phyloP scores from a whole-genome alignment of 495 filamentous ascomycete genomes.

The Penicillium silybi region DNA sequence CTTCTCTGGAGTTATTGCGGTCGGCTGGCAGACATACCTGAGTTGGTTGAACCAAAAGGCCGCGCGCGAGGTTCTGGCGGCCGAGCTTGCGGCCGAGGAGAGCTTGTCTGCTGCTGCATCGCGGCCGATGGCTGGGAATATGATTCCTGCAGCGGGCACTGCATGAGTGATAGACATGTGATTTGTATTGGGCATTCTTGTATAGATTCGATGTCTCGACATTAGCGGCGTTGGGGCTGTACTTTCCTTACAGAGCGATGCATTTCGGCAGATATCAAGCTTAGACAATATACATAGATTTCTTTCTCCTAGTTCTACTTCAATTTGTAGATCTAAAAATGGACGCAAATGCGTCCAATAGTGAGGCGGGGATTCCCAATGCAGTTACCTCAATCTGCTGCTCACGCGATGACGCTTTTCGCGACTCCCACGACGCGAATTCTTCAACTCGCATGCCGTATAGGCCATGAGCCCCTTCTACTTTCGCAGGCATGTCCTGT shows the following conservation, averaged over 20 bases:
- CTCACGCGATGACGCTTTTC: constrained; percentile 11
- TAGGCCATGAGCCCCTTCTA: constrained; percentile 18
- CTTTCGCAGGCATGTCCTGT: constrained; percentile 41
- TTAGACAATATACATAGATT: constrained; percentile 16
- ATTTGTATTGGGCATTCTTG: neutral
- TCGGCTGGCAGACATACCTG: constrained; percentile 91
- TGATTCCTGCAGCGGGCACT: constrained; percentile 19
- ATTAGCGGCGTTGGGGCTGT: constrained; percentile 1
- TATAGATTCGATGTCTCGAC: constrained; percentile 15
- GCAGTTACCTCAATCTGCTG: neutral
- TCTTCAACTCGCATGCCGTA: constrained; percentile 6
- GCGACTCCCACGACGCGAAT: neutral
- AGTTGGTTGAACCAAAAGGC: constrained; percentile 75
- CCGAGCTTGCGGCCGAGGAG: constrained; percentile 25
- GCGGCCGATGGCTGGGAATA: constrained; percentile 4
- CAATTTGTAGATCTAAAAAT: neutral
- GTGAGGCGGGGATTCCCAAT: constrained; percentile 1
- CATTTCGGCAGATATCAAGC: constrained; percentile 18
- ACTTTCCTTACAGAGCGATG: constrained; percentile 9
- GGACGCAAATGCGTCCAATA: neutral
- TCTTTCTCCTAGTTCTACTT: neutral
- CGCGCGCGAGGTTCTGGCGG: constrained; percentile 49
- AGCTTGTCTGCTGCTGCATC: constrained; percentile 1
- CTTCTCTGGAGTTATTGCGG: constrained; percentile 71
- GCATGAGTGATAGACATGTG: constrained; percentile 13